Evolutionary conservation across 2,329 filamentous ascomycete species (phyloP).

Genomic region (Hymenoscyphus linearis): DNA sequence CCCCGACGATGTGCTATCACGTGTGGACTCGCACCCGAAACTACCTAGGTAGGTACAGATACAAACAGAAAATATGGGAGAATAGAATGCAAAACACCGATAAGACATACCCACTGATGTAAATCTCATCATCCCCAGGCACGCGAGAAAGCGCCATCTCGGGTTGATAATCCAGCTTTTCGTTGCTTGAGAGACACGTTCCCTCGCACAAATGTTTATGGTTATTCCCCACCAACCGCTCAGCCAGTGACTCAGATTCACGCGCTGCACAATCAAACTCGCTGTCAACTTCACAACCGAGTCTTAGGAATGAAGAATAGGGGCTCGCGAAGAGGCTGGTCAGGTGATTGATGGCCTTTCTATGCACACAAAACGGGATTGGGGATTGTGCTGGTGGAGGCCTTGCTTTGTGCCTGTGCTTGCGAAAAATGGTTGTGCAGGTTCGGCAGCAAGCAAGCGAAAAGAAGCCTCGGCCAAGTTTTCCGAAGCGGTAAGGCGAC

Average conservation of each 20-base stretch:
- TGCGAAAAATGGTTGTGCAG: neutral
- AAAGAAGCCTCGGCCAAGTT: neutral
- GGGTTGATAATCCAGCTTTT: constrained; percentile 23
- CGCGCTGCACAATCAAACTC: neutral
- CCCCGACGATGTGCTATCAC: neutral
- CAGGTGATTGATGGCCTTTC: constrained; percentile 1
- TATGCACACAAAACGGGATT: neutral
- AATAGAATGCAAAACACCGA: constrained; percentile 7
- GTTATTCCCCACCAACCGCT: neutral
- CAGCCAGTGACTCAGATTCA: neutral
- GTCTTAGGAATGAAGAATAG: neutral
- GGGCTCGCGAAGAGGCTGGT: neutral
- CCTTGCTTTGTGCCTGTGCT: neutral
- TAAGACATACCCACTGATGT: constrained; percentile 66
- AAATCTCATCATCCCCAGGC: constrained; percentile 64
- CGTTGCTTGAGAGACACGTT: neutral
- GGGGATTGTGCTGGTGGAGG: neutral
- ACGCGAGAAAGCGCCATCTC: constrained; percentile 61
- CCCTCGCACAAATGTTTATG: neutral
- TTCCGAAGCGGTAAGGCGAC: neutral
- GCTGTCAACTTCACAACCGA: neutral
- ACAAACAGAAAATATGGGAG: neutral
- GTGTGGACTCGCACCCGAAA: neutral
- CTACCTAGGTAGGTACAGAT: no score
- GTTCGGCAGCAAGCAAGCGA: neutral